Evolutionary conservation across 83 land plant genomes (phyloP), one percentile per base, ranked within the genome.

Genomic region (Diphasiastrum complanatum): DNA sequence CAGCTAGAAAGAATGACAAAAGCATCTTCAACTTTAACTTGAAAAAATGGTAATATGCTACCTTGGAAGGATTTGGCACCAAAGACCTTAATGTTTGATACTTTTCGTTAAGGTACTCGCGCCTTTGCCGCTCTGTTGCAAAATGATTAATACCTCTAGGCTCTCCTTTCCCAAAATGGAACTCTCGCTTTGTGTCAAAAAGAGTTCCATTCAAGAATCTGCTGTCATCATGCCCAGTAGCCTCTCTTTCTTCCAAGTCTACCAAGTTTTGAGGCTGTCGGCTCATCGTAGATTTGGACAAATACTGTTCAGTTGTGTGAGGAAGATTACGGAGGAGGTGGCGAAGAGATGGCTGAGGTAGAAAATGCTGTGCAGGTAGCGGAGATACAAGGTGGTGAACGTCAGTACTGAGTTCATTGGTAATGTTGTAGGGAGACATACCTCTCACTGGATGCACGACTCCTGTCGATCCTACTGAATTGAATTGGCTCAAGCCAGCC

Each of bases 51-150:
- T 5, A 20, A 14, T 14, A 22, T 11, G 8, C 5, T 68, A 86
- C 92, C 85, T 86, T 86, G 37, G 83, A 73, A 20, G 87, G 85
- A 61, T 81, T 83, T 0, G 92, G 92, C 60, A 86, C 73, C 30
- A 86, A 68, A 25, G 50, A 47, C 61, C 68, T 71, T 55, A 86
- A 58, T 32, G 78, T 81, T 18, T 66, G 48, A 41, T 65, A 86
- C 60, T 81, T 83, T 43, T 76, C 79, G 45, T 79, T 86, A 35
- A 86, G 63, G 25, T 75, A 83, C 33, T 61, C 77, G 68, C 92
- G 68, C 40, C 92, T 70, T 40, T 83, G 80, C 54, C 72, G 71
- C 66, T 86, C 92, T 3, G 87, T 86, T 23, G 91, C 84, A 60
- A 79, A 79, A 47, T 68, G 78, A 24, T 65, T 71, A 23, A 40